Percentiles rank a stretch among this genome's conserved stretches.
phyloP scores from a whole-genome alignment of 495 filamentous ascomycete genomes.

The Aspergillus olivimuriae region DNA sequence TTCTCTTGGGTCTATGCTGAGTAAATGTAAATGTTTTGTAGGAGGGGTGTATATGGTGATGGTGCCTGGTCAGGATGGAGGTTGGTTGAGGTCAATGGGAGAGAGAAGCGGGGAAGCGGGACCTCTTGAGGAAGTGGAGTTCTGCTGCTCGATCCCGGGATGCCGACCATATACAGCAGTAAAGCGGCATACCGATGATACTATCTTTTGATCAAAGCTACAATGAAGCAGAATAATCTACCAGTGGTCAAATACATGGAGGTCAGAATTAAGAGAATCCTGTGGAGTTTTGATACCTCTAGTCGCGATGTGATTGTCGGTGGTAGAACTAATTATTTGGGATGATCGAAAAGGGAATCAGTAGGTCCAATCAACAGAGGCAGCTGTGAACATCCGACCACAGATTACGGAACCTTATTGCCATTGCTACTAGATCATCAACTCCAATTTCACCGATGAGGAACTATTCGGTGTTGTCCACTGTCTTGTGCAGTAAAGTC shows the following conservation, averaged over 20 bases:
- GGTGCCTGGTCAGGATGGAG: constrained; percentile 3
- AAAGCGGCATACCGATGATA: constrained; percentile 8
- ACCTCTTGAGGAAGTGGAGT: constrained; percentile 5
- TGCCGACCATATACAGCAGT: constrained; percentile 3
- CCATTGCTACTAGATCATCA: no score
- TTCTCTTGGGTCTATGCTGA: not conserved
- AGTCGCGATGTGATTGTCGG: no score
- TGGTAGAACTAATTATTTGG: no score
- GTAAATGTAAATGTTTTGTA: not conserved
- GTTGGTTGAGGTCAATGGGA: constrained; percentile 8
- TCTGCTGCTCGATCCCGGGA: not conserved
- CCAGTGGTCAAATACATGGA: not conserved
- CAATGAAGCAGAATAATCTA: not conserved
- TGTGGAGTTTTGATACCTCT: no score
- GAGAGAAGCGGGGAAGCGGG: constrained; percentile 24
- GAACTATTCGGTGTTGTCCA: no score
- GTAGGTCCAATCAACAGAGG: no score
- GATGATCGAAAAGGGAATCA: no score
- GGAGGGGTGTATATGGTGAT: not conserved
- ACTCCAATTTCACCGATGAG: no score
- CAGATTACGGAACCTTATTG: no score
- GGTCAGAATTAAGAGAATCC: no score
- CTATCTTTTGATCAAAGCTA: not conserved
- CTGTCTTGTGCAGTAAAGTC: no score
- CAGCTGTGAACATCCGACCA: no score